Percentiles rank a stretch among this genome's conserved stretches.
Evolutionary conservation across 192 early-diverging fungal genomes (phyloP).

Genomic region (Coemansia sp.): DNA sequence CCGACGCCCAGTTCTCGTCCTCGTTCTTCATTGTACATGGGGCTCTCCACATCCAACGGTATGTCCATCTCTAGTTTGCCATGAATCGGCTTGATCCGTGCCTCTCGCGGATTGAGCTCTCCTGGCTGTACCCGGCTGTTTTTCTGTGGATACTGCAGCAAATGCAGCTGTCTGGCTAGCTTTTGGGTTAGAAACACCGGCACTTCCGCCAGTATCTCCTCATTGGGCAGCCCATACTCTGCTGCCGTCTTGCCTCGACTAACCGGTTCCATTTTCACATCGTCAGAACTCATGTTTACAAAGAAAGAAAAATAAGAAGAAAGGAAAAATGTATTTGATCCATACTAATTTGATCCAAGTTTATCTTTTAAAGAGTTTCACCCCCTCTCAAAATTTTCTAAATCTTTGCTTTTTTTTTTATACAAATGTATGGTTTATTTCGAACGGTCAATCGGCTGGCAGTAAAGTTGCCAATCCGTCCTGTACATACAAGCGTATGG

Average conservation of each 20-base stretch:
- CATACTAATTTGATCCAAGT: no score
- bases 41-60: constrained; percentile 67
- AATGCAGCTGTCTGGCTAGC: constrained; percentile 66
- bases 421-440: constrained; percentile 3
- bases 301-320: not conserved
- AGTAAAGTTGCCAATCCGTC: not conserved
- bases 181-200: constrained; percentile 75
- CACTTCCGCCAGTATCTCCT: constrained; percentile 70
- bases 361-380: no score
- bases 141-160: constrained; percentile 82
- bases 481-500: not conserved
- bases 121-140: constrained; percentile 38
- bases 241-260: constrained; percentile 16
- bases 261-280: not conserved
- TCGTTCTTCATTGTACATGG: constrained; percentile 72
- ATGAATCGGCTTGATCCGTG: constrained; percentile 82
- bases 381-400: not conserved
- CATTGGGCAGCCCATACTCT: constrained; percentile 54
- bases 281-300: constrained; percentile 1
- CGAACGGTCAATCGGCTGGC: not conserved
- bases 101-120: constrained; percentile 56
- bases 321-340: not conserved
- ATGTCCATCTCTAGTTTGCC: constrained; percentile 82
- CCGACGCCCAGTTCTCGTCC: constrained; percentile 77
- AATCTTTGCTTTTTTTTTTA: not conserved